Conservation (phyloP, 2,329 filamentous ascomycete genomes). For the Exserohilum rostratum region DNA sequence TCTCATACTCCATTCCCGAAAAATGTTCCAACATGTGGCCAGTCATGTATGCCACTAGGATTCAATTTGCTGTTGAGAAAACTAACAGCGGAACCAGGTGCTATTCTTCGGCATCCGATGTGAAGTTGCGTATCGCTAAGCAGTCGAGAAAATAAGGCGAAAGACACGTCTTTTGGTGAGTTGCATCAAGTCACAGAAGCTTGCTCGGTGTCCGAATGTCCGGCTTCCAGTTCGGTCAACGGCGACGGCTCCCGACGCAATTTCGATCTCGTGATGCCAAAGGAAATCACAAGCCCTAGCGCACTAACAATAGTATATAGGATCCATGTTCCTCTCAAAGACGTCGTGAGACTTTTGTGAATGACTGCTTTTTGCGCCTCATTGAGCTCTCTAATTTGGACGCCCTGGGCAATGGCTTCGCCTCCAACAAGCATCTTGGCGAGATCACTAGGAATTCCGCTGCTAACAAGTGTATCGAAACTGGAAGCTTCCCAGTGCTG, state of each 20-base stretch:
- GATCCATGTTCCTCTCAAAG: constrained; percentile 58
- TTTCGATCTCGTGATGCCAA: constrained; percentile 42
- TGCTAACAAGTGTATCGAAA: constrained; percentile 30
- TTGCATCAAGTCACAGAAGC: too few relatives aligned
- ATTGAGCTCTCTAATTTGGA: constrained; percentile 26
- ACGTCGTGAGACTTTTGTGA: constrained; percentile 50
- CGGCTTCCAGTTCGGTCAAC: not conserved
- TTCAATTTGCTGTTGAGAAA: too few relatives aligned
- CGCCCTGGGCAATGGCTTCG: constrained; percentile 43
- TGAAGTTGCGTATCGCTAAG: too few relatives aligned
- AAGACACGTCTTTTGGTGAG: too few relatives aligned
- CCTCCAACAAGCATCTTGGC: constrained; percentile 34
- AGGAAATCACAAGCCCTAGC: constrained; percentile 38
- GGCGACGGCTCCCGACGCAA: constrained; percentile 17
- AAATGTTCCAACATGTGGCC: too few relatives aligned
- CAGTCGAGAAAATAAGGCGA: too few relatives aligned
- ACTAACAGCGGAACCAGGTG: too few relatives aligned
- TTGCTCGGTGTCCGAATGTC: too few relatives aligned
- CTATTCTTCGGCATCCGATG: too few relatives aligned
- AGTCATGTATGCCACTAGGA: too few relatives aligned
- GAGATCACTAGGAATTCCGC: constrained; percentile 26
- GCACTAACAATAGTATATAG: constrained; percentile 54
- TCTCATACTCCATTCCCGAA: too few relatives aligned
- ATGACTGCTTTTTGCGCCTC: constrained; percentile 47
- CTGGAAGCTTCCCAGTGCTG: constrained; percentile 62